Conservation (phyloP, 176 grass and related monocot genomes). For the Pontederia crassipes region DNA sequence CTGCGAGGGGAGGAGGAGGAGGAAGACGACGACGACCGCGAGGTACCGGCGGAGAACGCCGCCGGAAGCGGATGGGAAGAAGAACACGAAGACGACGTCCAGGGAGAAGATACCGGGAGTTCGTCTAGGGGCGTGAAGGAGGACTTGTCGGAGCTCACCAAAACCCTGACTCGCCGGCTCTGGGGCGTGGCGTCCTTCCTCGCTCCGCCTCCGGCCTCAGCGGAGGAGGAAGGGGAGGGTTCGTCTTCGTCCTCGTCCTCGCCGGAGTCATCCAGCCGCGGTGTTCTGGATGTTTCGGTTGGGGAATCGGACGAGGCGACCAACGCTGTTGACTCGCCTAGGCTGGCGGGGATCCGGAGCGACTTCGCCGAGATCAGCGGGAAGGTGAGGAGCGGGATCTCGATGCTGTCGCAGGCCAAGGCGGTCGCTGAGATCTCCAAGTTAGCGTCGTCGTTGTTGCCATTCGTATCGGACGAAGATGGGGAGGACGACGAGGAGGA, state of each 20-base stretch:
- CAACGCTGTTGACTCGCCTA: constrained; percentile 18
- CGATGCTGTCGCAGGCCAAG: constrained; percentile 43
- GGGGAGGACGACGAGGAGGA: constrained; percentile 30
- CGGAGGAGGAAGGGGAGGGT: constrained; percentile 7
- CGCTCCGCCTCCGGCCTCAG: constrained; percentile 22
- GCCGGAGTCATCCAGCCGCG: too few species aligned
- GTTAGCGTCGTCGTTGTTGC: constrained; percentile 63
- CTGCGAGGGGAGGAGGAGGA: constrained; percentile 2
- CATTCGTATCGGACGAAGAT: constrained; percentile 42
- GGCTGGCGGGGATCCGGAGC: constrained; percentile 48
- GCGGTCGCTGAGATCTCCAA: constrained; percentile 69
- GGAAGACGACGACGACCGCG: background rate
- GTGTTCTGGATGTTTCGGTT: too few species aligned
- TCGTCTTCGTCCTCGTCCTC: too few species aligned
- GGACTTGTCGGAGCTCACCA: constrained; percentile 62
- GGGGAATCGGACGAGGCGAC: background rate
- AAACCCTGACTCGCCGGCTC: constrained; percentile 53
- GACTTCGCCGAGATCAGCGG: constrained; percentile 68
- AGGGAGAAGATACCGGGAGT: constrained; percentile 30
- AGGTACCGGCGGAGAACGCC: background rate
- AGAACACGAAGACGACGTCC: constrained; percentile 13
- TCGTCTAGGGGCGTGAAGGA: constrained; percentile 47
- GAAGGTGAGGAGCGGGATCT: constrained; percentile 59
- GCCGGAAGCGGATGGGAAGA: background rate
- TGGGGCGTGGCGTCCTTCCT: constrained; percentile 77